Evolutionary conservation across 1,284 basidiomycete species (phyloP).

Genomic region (Neonothopanus nambi): DNA sequence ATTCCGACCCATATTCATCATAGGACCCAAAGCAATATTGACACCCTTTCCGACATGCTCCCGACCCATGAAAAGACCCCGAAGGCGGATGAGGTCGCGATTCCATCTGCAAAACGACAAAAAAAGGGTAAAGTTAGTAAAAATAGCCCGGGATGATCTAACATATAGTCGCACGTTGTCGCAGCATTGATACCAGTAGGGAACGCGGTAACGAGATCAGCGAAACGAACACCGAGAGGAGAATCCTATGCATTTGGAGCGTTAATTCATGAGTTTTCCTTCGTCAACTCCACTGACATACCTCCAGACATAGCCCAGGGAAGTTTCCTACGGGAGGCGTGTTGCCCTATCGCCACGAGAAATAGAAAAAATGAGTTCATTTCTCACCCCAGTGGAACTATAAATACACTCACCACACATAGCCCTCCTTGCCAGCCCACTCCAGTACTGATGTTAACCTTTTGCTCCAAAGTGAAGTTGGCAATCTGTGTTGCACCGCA

Average conservation of each 20-base stretch:
- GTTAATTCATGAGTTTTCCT: not conserved
- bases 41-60: slow-evolving; percentile 84
- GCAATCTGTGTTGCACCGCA: slow-evolving; percentile 34
- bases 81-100: slow-evolving; percentile 63
- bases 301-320: slow-evolving; percentile 50
- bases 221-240: slow-evolving; percentile 34
- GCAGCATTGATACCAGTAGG: slow-evolving; percentile 44
- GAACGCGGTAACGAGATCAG: slow-evolving; percentile 46
- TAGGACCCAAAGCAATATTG: slow-evolving; percentile 63
- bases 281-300: not conserved
- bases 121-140: slow-evolving; percentile 24
- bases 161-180: slow-evolving; percentile 29
- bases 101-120: slow-evolving; percentile 48
- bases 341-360: slow-evolving; percentile 31
- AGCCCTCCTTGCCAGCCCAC: slow-evolving; percentile 57
- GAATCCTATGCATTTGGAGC: slow-evolving; percentile 33
- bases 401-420: slow-evolving; percentile 57
- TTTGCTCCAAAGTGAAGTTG: slow-evolving; percentile 47
- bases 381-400: not conserved
- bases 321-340: slow-evolving; percentile 11
- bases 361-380: slow-evolving; percentile 24
- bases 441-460: slow-evolving; percentile 54
- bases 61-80: slow-evolving; percentile 74
- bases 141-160: slow-evolving; percentile 28
- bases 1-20: slow-evolving; percentile 74